Evolutionary conservation across 768 basidiomycete species (phyloP).

Genomic region (Agrocybe pediades): DNA sequence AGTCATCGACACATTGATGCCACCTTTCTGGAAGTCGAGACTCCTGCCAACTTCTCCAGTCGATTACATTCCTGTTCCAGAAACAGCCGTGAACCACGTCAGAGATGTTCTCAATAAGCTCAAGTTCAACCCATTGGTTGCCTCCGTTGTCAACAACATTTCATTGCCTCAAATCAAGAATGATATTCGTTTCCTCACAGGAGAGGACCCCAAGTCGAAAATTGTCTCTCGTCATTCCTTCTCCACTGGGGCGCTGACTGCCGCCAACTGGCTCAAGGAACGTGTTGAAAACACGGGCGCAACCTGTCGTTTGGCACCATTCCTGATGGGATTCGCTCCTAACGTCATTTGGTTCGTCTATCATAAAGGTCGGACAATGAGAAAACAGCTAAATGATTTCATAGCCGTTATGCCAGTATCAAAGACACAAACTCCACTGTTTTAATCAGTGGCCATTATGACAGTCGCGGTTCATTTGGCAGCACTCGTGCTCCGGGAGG

Average conservation of each 20-base stretch:
- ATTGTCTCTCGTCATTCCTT: constrained; percentile 87
- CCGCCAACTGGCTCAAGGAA: constrained; percentile 75
- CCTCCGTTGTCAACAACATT: constrained; percentile 68
- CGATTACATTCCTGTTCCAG: constrained; percentile 56
- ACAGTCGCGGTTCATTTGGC: constrained; percentile 89
- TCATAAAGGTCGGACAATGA: background rate
- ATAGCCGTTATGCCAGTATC: constrained; percentile 60
- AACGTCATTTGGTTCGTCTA: constrained; percentile 79
- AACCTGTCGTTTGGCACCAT: constrained; percentile 63
- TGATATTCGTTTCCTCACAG: constrained; percentile 83
- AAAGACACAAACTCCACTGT: constrained; percentile 63
- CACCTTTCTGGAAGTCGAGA: constrained; percentile 72
- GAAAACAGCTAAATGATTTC: background rate
- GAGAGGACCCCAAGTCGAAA: constrained; percentile 73
- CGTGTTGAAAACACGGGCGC: constrained; percentile 78
- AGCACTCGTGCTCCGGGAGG: constrained; percentile 61
- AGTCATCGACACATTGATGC: constrained; percentile 63
- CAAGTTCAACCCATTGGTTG: constrained; percentile 70
- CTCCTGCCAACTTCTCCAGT: constrained; percentile 55
- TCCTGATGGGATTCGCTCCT: constrained; percentile 76
- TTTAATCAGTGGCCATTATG: constrained; percentile 86
- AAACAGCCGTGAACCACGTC: constrained; percentile 54
- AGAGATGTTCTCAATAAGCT: constrained; percentile 56
- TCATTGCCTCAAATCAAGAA: constrained; percentile 64
- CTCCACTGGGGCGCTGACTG: constrained; percentile 59